Evolutionary conservation across 371 early-diverging fungal species (phyloP), one percentile per base, ranked within the genome.

Genomic region (Mortierella sp.): DNA sequence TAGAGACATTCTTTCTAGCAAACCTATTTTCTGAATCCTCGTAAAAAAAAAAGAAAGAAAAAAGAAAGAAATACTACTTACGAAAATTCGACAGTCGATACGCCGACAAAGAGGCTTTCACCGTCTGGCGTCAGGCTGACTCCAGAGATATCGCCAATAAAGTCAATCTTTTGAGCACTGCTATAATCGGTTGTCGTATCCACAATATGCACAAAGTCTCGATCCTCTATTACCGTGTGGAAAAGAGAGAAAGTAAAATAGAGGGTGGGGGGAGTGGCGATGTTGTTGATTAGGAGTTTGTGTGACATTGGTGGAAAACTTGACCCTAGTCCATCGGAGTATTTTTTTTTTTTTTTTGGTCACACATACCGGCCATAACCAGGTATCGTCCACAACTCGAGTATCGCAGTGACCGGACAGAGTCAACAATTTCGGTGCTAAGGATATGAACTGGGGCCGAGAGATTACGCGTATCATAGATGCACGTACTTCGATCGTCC

Each of bases 141-240:
- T 1, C 96, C 96, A 0, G 93, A 83, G 37, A 93, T 87, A 60
- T 95, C 95, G 4, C 96, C 96, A 83, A 95, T 90, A 81, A 96
- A 88, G 69, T 92, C 93, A 55, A 96, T 85, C 23, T 88, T 85
- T 82, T 96, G 96, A 15, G 87, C 83, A 4, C 66, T 60, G 6
- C 71, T 75, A 62, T 84, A 89, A 9, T 72, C 64, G 16, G 66
- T 53, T 0, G 67, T 48, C 2, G 86, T 75, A 47, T 94, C 94
- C 25, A 89, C 89, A 3, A 96, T 69, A 70, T 95, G 94, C 18
- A 96, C 92, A 81, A 84, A 93, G 66, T 95, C 92, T 25, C 91
- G 89, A 0, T 93, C 88, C 74, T 91, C 92, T 81, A 62, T 52
- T 21, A 6, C n/a, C 18, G 14, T 15, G 15, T 15, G 61, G 15